Evolutionary conservation across 148 eudicot genomes (phyloP), one percentile per base, ranked within the genome.

Genomic region (Spergularia marina): DNA sequence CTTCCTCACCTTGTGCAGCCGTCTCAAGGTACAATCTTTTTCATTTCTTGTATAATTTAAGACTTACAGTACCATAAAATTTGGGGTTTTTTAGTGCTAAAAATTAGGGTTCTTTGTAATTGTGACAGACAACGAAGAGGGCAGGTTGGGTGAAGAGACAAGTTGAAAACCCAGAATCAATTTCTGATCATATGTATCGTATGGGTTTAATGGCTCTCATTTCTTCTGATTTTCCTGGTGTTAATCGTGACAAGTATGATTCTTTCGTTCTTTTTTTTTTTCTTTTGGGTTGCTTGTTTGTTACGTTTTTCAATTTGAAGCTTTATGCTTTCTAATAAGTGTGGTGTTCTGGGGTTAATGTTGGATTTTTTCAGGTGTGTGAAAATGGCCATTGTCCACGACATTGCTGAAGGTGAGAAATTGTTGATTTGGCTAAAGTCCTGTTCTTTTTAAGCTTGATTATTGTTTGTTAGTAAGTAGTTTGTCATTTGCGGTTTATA

Each of bases 131-230:
- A 44, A 95, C 99, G 14, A 95, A 92, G 84, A 87, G 99, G 84
- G 85, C 92, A 8, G 99, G 99, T 55, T 95, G 99, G 99, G 86
- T 95, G 57, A 72, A 78, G 79, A 86, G 83, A 73, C 86, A 82
- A 7, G 85, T 95, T 36, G 47, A 84, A 63, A 84, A 83, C 80
- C 99, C 99, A 12, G 99, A 95, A 76, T 95, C 99, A 1, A 84
- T 95, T 73, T 89, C 96, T 25, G 99, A 95, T 79, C 99, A 95
- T 78, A 95, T 95, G 97, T 89, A 95, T 71, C 86, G 97, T 39
- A 95, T 92, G 99, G 97, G 96, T 39, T 73, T 95, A 52, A 95
- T 95, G 99, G 92, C 96, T 67, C 92, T 95, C 53, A 84, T 95
- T 44, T 77, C 94, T 82, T 39, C 90, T 68, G 97, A 95, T 69